Percentiles rank a stretch among this genome's conserved stretches.
phyloP scores from a whole-genome alignment of 345 rosid species.

The Conringia planisiliqua region DNA sequence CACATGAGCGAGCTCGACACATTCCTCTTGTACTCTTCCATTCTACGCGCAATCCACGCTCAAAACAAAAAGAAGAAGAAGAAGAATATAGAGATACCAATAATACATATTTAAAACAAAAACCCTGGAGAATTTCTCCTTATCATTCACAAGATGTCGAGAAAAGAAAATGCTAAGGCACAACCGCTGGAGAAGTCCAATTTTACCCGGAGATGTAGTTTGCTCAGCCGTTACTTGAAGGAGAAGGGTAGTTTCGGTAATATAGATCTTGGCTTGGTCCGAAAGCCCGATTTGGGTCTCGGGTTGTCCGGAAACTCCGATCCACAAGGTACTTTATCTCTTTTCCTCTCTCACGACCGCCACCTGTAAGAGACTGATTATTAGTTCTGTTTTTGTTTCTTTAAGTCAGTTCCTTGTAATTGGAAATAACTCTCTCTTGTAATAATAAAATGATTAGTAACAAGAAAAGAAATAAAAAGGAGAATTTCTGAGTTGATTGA shows the following conservation, averaged over 20 bases:
- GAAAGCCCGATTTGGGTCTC: constrained; percentile 16
- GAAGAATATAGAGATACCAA: not conserved
- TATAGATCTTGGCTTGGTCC: constrained; percentile 32
- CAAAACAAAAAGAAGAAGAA: not conserved
- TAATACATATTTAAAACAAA: not conserved
- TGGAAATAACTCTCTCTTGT: not conserved
- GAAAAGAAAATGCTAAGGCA: constrained; percentile 15
- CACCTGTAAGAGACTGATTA: not conserved
- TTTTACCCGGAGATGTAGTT: constrained; percentile 45
- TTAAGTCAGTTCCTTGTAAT: not conserved
- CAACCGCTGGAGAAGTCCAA: constrained; percentile 41
- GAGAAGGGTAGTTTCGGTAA: constrained; percentile 53
- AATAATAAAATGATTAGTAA: not conserved
- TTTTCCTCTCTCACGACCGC: not conserved
- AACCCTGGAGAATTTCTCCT: not conserved
- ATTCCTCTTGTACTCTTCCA: constrained; percentile 4
- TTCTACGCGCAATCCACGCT: constrained; percentile 14
- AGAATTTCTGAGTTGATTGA: not conserved
- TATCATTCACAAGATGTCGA: constrained; percentile 7
- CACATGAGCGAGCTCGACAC: constrained; percentile 3
- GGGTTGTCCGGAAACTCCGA: not conserved
- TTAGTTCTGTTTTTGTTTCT: not conserved
- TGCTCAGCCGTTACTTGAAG: constrained; percentile 65
- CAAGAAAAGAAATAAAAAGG: no score
- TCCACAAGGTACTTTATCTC: constrained; percentile 16